Evolutionary conservation across 2,329 filamentous ascomycete species (phyloP).

Genomic region (Dothistroma pini): DNA sequence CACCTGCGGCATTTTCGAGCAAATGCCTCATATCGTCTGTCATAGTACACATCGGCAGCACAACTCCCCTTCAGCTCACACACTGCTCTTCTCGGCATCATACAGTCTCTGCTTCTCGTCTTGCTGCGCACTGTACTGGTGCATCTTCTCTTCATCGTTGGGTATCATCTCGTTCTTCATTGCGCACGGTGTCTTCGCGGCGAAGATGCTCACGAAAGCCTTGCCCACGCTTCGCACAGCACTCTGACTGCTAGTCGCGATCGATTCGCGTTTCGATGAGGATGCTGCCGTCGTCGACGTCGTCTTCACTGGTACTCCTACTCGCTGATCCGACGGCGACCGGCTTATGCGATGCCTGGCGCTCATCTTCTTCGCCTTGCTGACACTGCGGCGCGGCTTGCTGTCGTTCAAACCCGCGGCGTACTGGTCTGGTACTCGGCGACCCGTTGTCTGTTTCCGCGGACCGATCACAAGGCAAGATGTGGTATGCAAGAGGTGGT

Average conservation of each 20-base stretch:
- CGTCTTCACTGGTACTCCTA: not conserved
- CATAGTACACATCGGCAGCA: not conserved
- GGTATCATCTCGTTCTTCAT: constrained; percentile 13
- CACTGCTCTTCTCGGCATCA: not conserved
- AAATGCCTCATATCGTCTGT: not conserved
- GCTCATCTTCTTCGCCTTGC: not conserved
- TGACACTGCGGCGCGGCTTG: not conserved
- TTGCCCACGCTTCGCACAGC: constrained; percentile 7
- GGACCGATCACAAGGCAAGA: not conserved
- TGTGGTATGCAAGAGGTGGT: not conserved
- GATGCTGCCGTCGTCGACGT: not conserved
- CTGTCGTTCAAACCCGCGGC: not conserved
- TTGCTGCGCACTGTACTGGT: not conserved
- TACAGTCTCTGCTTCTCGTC: not conserved
- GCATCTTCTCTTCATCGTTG: not conserved
- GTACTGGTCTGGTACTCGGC: not conserved
- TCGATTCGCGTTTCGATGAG: not conserved
- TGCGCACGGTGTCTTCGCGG: constrained; percentile 9
- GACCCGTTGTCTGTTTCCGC: not conserved
- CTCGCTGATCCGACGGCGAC: not conserved
- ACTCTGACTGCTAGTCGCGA: not conserved
- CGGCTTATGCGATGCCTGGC: constrained; percentile 4
- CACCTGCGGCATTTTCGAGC: not conserved
- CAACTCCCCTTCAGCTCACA: not conserved
- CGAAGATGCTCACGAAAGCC: constrained; percentile 7